These are phyloP conservation scores for peach (Prunus persica) DNA, from an alignment of 306 rosid genomes.

Conservation along the genomic window DNA sequence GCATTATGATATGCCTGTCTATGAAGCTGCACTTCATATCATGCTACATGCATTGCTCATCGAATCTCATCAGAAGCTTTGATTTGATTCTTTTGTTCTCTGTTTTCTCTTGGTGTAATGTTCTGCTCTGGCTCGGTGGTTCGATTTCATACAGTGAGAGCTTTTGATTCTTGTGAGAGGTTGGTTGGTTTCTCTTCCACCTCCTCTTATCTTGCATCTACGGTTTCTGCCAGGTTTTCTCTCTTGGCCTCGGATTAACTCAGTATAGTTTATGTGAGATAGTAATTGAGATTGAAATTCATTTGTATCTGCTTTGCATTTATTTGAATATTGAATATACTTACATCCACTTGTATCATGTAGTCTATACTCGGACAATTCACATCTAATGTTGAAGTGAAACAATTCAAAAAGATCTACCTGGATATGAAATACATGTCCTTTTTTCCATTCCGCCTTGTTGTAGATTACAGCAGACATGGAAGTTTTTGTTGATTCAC, in stretches of 20 bases:
- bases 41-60: conserved; percentile 85
- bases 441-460: neutral
- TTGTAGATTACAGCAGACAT: conserved; percentile 19
- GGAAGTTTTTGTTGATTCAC: conserved; percentile 21
- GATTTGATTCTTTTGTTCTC: conserved; percentile 26
- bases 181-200: conserved; percentile 28
- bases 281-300: conserved; percentile 34
- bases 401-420: conserved; percentile 30
- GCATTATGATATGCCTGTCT: conserved; percentile 77
- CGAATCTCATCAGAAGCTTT: conserved; percentile 92
- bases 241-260: conserved; percentile 22
- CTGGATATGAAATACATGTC: conserved; percentile 29
- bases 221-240: conserved; percentile 14
- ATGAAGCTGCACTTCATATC: conserved; percentile 79
- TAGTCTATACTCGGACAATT: conserved; percentile 25
- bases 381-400: conserved; percentile 24
- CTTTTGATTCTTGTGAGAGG: conserved; percentile 34
- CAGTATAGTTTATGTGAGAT: conserved; percentile 38
- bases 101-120: conserved; percentile 13
- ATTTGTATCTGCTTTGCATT: conserved; percentile 9
- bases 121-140: conserved; percentile 20
- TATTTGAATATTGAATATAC: conserved; percentile 35
- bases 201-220: conserved; percentile 19
- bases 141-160: neutral
- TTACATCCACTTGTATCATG: conserved; percentile 46